These are phyloP conservation scores for Pseudopyrenochaeta lycopersici DNA, from an alignment of 2,329 filamentous ascomycete species.

Conservation along the genomic window DNA sequence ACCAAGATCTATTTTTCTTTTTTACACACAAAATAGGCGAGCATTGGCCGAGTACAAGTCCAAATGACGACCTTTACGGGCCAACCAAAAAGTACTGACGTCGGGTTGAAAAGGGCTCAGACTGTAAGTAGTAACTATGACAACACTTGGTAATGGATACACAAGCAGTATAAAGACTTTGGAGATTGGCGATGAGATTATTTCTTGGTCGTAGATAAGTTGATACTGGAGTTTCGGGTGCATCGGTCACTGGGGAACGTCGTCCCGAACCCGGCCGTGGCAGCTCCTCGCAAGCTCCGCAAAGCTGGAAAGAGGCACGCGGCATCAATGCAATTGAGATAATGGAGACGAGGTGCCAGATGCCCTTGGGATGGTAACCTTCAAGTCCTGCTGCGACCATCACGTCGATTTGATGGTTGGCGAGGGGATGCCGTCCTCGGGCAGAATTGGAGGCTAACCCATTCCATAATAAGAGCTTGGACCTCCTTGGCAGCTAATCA, in stretches of 20 bases:
- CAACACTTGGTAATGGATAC: not conserved
- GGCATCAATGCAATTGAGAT: not conserved
- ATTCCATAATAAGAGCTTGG: constrained; percentile 22
- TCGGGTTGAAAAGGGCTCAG: not conserved
- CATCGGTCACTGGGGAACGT: constrained; percentile 1
- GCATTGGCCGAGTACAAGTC: too few species aligned
- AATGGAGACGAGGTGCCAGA: not conserved
- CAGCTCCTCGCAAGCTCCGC: not conserved
- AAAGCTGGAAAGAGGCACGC: not conserved
- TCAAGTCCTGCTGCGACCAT: not conserved
- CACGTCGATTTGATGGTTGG: constrained; percentile 13
- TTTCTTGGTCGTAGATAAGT: too few species aligned
- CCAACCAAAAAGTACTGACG: too few species aligned
- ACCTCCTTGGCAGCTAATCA: constrained; percentile 28
- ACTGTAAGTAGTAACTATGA: not conserved
- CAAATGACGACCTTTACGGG: not conserved
- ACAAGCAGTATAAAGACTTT: too few species aligned
- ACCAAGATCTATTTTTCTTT: too few species aligned
- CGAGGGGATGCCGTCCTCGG: constrained; percentile 13
- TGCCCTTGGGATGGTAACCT: too few species aligned
- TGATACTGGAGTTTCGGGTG: not conserved
- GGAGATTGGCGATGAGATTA: too few species aligned
- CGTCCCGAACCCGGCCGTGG: constrained; percentile 1
- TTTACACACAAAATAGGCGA: too few species aligned
- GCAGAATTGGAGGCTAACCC: constrained; percentile 19